Evolutionary conservation across 768 basidiomycete genomes (phyloP).

Genomic region (Macrocybe gigantea): DNA sequence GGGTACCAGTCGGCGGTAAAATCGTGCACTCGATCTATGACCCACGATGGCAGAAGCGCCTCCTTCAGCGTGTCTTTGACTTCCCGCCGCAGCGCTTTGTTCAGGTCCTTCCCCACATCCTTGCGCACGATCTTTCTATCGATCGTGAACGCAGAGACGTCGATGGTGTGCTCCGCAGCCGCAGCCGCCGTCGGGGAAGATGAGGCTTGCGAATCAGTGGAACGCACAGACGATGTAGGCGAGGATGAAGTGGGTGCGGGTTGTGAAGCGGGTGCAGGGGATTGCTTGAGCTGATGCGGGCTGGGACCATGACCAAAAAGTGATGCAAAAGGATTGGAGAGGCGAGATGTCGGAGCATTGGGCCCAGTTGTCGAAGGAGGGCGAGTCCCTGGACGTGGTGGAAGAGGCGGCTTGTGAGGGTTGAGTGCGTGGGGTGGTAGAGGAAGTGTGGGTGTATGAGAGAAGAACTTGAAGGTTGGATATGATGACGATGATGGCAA

Average conservation of each 20-base stretch:
- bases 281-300: slow-evolving; percentile 20
- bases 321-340: slow-evolving; percentile 73
- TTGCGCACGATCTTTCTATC: slow-evolving; percentile 43
- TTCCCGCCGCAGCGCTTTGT: slow-evolving; percentile 48
- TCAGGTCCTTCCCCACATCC: slow-evolving; percentile 50
- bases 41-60: slow-evolving; percentile 45
- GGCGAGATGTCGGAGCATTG: slow-evolving; percentile 32
- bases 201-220: slow-evolving; percentile 18
- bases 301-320: slow-evolving; percentile 51
- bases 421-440: slow-evolving; percentile 41
- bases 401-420: slow-evolving; percentile 30
- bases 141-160: slow-evolving; percentile 59
- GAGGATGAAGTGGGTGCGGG: slow-evolving; percentile 23
- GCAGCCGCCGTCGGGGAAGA: too few relatives aligned
- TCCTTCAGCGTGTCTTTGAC: slow-evolving; percentile 41
- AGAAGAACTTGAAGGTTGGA: slow-evolving; percentile 41
- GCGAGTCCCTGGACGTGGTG: slow-evolving; percentile 29
- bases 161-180: slow-evolving; percentile 30
- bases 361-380: slow-evolving; percentile 11
- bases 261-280: slow-evolving; percentile 17
- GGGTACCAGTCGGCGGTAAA: slow-evolving; percentile 54
- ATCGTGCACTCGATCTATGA: slow-evolving; percentile 51
- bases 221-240: slow-evolving; percentile 24
- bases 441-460: slow-evolving; percentile 36
- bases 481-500: slow-evolving; percentile 28